Evolutionary conservation across 108 stramenopile genomes (phyloP), one percentile per base, ranked within the genome.

Genomic region (Stephanodiscus minutulus): DNA sequence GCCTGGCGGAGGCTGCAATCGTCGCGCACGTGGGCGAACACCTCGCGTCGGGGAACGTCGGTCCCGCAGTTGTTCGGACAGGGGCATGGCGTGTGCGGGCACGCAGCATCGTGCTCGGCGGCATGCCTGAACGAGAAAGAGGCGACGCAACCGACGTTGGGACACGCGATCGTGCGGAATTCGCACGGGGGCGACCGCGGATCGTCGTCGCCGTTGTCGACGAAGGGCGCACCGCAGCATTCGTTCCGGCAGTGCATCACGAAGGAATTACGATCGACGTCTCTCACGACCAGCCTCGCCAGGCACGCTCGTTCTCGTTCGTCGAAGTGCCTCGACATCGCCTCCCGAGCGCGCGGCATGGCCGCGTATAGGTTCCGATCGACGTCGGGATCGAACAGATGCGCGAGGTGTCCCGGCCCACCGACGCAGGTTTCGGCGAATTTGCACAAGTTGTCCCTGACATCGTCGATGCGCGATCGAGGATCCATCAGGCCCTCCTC

Each of bases 21-120:
- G 39, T 77, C 63, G n/a, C 54, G 29, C 22, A 71, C 41, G 28
- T 88, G 87, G 11, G 20, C 39, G 5, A 44, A 29, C 37, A 69
- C 65, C 43, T 83, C 49, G 60, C 74, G 58, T 5, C 74, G 64
- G 18, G 82, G 56, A 18, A 85, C 57, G 18, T 57, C 44, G 18
- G 62, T 70, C 12, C 83, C 87, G 53, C 87, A 88, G 21, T 74
- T 74, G 44, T 70, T 85, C 3, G 77, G 44, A 47, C 86, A 75
- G 0, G 66, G 62, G 12, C 77, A 15, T 4, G 61, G 25, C 61
- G 74, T 81, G 70, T 80, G 84, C 21, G 66, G 49, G 56, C 87
- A 88, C 47, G 67, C 52, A 12, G 59, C 50, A 48, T 83, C 82
- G 53, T 88, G 87, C 27, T 75, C 25, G 46, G 31, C 41, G 46